Percentiles rank a stretch among this genome's conserved stretches.
phyloP scores from a whole-genome alignment of 1,139 yeast genomes.

The Suhomyces terraborum region DNA sequence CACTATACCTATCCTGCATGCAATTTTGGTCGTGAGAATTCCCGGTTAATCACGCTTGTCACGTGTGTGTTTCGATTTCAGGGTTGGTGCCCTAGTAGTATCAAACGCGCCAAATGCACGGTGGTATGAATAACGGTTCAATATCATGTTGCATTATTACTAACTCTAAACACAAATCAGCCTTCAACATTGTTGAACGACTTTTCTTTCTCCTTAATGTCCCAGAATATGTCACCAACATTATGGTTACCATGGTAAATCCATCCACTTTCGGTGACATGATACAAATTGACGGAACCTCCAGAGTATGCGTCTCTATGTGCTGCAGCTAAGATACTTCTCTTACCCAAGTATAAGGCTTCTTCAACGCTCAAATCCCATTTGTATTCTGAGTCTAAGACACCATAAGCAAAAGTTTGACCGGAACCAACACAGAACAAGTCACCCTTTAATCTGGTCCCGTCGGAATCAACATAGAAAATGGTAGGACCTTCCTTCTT shows the following conservation, averaged over 20 bases:
- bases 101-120: background rate
- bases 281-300: slow-evolving; percentile 91
- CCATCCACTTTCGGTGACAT: slow-evolving; percentile 94
- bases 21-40: background rate
- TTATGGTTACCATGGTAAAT: slow-evolving; percentile 92
- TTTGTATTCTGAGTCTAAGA: slow-evolving; percentile 82
- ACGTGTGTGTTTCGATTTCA: background rate
- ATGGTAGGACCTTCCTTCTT: slow-evolving; percentile 94
- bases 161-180: slow-evolving; percentile 19
- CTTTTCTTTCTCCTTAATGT: slow-evolving; percentile 80
- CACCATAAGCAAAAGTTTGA: slow-evolving; percentile 99
- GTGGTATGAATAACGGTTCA: no score
- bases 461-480: slow-evolving; percentile 96
- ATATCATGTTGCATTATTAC: background rate
- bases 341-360: slow-evolving; percentile 90
- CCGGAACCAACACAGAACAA: slow-evolving; percentile 98
- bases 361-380: slow-evolving; percentile 93
- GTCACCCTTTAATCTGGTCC: slow-evolving; percentile 93
- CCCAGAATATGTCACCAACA: slow-evolving; percentile 92
- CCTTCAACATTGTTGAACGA: slow-evolving; percentile 88
- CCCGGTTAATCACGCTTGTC: background rate
- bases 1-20: slow-evolving; percentile 10
- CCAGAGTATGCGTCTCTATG: slow-evolving; percentile 99
- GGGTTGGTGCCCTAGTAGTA: background rate
- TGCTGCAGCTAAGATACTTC: slow-evolving; percentile 95